Conservation (phyloP, 2,329 filamentous ascomycete species). For the Tolypocladium nubicola region DNA sequence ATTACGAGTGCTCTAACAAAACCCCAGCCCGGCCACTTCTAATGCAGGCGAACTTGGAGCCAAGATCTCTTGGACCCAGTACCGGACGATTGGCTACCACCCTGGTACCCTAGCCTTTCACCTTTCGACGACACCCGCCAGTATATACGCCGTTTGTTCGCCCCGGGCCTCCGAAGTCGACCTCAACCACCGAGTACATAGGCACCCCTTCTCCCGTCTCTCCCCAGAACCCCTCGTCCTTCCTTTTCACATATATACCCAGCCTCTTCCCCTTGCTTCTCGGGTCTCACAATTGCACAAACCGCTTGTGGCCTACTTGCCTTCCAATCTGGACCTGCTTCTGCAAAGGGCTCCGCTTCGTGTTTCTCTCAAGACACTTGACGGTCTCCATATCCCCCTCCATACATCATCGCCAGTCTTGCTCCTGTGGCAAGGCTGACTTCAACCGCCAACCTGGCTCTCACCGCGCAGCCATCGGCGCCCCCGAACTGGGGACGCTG, state of each 20-base stretch:
- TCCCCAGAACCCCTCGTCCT: conserved; percentile 4
- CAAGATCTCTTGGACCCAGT: conserved; percentile 16
- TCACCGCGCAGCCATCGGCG: conserved; percentile 33
- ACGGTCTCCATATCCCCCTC: background rate
- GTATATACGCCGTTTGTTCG: conserved; percentile 1
- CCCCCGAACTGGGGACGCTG: conserved; percentile 44
- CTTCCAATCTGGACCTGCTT: background rate
- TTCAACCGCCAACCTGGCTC: conserved; percentile 27
- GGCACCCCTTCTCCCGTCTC: conserved; percentile 9
- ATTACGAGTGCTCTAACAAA: background rate
- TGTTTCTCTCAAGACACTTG: background rate
- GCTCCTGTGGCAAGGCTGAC: conserved; percentile 13
- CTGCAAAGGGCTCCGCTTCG: background rate
- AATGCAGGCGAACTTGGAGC: conserved; percentile 8
- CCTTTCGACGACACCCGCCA: conserved; percentile 1
- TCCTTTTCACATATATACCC: conserved; percentile 11
- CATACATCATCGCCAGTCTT: conserved; percentile 9
- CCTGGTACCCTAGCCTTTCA: conserved; percentile 15
- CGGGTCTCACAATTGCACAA: conserved; percentile 6
- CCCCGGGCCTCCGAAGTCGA: background rate
- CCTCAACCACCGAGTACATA: conserved; percentile 8
- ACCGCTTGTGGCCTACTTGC: background rate
- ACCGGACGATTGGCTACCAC: conserved; percentile 21
- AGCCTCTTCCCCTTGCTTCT: conserved; percentile 4
- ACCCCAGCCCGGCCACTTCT: conserved; percentile 10